phyloP scores from a whole-genome alignment of 495 filamentous ascomycete genomes.

The Neurospora terricola region DNA sequence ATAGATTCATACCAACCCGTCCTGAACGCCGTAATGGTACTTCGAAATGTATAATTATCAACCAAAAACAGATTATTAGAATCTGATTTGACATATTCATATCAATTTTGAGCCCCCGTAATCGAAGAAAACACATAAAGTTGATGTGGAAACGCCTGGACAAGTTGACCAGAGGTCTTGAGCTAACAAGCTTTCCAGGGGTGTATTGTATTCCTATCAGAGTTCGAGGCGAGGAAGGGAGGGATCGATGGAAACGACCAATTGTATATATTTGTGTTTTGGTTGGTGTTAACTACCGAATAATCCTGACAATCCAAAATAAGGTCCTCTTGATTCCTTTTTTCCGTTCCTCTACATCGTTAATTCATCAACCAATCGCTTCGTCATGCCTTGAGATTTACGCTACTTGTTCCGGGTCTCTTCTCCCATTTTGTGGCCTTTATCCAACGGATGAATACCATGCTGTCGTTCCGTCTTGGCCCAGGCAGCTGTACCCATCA shows the following conservation, averaged over 20 bases:
- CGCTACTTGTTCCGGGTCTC: neutral
- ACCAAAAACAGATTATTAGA: no score
- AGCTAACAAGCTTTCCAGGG: no score
- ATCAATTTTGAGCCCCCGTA: no score
- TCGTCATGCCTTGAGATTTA: neutral
- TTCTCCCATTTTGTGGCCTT: neutral
- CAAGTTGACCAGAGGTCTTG: no score
- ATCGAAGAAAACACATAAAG: no score
- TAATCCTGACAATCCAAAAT: neutral
- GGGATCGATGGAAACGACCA: neutral
- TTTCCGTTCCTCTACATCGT: neutral
- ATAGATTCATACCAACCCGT: no score
- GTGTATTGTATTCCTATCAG: neutral
- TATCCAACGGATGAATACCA: neutral
- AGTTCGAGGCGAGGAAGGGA: neutral
- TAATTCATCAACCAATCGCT: neutral
- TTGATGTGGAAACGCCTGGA: no score
- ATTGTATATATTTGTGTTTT: neutral
- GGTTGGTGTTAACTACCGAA: neutral
- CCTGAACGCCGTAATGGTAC: no score
- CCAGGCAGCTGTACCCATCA: neutral
- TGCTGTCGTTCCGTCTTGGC: neutral
- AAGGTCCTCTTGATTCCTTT: neutral
- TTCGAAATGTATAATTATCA: no score
- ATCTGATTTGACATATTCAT: no score